Conservation (phyloP, 2,329 filamentous ascomycete genomes). For the Cladophialophora chaetospira region DNA sequence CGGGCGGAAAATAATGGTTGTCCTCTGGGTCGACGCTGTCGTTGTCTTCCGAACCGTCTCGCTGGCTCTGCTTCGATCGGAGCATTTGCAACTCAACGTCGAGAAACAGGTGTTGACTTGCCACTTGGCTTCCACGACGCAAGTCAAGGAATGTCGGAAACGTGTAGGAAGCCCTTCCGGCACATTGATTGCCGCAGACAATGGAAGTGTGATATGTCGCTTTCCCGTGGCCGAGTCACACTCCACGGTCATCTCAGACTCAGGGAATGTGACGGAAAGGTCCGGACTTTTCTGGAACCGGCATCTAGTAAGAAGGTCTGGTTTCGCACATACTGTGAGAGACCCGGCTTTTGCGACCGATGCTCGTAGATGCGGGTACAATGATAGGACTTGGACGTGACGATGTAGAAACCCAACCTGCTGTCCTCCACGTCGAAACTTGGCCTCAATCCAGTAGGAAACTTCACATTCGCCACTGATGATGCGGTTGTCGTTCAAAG, state of each 20-base stretch:
- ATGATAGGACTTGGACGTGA: constrained; percentile 12
- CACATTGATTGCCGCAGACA: constrained; percentile 20
- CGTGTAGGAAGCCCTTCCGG: constrained; percentile 7
- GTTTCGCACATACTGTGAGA: constrained; percentile 18
- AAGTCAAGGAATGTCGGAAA: constrained; percentile 24
- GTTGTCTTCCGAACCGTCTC: constrained; percentile 18
- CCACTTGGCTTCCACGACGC: constrained; percentile 23
- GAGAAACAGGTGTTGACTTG: constrained; percentile 22
- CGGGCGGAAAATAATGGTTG: constrained; percentile 24
- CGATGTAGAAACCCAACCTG: constrained; percentile 21
- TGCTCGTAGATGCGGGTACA: constrained; percentile 17
- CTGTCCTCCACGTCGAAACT: constrained; percentile 16
- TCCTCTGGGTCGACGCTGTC: constrained; percentile 19
- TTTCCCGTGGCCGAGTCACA: constrained; percentile 7
- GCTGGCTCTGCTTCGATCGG: neutral
- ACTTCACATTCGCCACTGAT: constrained; percentile 23
- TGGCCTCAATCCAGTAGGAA: constrained; percentile 27
- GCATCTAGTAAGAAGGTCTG: constrained; percentile 22
- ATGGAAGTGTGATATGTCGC: constrained; percentile 18
- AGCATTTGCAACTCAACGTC: neutral
- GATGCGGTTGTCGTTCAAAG: constrained; percentile 17
- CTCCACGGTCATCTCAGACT: constrained; percentile 12
- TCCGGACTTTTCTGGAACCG: constrained; percentile 19
- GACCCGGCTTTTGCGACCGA: constrained; percentile 7
- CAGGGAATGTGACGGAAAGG: constrained; percentile 19